Evolutionary conservation across 1,139 yeast species (phyloP), one percentile per base, ranked within the genome.

Genomic region (Debaryomycetaceae sp.): DNA sequence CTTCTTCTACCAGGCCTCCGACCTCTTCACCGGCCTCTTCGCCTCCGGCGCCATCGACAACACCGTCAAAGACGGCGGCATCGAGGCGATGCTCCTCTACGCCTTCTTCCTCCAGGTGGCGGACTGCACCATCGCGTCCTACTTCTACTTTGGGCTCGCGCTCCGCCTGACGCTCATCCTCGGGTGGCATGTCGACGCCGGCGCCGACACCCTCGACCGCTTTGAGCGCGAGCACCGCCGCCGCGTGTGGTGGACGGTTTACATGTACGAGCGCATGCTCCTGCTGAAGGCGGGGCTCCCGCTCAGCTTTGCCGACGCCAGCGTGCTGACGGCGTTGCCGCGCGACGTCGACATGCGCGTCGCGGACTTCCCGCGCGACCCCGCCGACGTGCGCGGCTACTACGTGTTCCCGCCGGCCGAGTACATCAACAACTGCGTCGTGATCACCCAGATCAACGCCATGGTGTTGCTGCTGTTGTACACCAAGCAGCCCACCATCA

Each of bases 181-280:
- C 19, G 95, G 95, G 1, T 71, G 85, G 78, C 95, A 85, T 53
- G 91, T 82, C 2, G 91, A 83, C 56, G 81, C 86, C 5, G 88
- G 81, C 35, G 75, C 76, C 44, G 84, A 78, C 37, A 62, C 66
- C 18, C 49, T 82, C 32, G 68, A 78, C 35, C 56, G 84, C 31
- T 80, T 70, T 45, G 88, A 82, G 46, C 54, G 82, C 32, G 95
- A 85, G 44, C 95, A 85, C 51, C 62, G 93, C 42, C 65, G 95
- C 48, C 61, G 95, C 43, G 58, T 85, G 14, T 85, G 94, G 91
- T 85, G 95, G 95, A 83, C 95, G 0, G 89, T 84, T 8, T 84
- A 83, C 54, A 83, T 83, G 84, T 81, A 81, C 48, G 95, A 85
- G 56, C 58, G 94, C 51, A 84, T 84, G 86, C 58, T 84, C 27